Percentiles rank a stretch among this genome's conserved stretches.
These are phyloP conservation scores for Astragalus glycyphyllos DNA, from an alignment of 306 rosid genomes.

Conservation along the genomic window DNA sequence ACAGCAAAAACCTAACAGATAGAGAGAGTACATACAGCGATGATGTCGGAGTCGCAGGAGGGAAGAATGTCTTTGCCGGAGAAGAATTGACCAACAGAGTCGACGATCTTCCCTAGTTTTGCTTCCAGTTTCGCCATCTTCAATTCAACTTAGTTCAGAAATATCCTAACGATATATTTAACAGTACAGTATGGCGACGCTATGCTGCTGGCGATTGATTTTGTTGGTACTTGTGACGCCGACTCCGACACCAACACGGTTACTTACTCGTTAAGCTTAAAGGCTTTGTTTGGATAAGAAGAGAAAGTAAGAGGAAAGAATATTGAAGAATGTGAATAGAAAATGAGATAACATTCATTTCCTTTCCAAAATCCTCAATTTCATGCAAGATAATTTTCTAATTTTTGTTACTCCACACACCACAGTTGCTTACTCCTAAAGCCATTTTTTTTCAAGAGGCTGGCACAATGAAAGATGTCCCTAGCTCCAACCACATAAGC, in stretches of 20 bases:
- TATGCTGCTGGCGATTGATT: neutral
- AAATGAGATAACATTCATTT: too few species aligned
- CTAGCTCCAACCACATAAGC: too few species aligned
- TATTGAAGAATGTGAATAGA: too few species aligned
- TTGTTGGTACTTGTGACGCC: neutral
- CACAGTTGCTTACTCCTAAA: too few species aligned
- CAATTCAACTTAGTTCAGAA: neutral
- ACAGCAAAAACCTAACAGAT: neutral
- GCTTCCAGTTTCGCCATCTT: conserved; percentile 65
- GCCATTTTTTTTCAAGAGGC: too few species aligned
- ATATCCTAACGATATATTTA: conserved; percentile 6
- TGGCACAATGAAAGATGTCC: too few species aligned
- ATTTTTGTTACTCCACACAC: too few species aligned
- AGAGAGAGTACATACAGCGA: conserved; percentile 64
- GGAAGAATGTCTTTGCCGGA: conserved; percentile 78
- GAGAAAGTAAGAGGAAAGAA: too few species aligned
- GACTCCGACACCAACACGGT: neutral
- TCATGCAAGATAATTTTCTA: too few species aligned
- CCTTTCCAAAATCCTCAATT: too few species aligned
- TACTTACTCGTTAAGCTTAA: too few species aligned
- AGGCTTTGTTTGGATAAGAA: too few species aligned
- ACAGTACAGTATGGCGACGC: neutral
- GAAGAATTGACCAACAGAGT: conserved; percentile 74
- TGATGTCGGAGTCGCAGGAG: conserved; percentile 73
- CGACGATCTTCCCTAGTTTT: conserved; percentile 65